These are phyloP conservation scores for Atkinsonella texensis DNA, from an alignment of 2,329 filamentous ascomycete genomes.

Conservation along the genomic window DNA sequence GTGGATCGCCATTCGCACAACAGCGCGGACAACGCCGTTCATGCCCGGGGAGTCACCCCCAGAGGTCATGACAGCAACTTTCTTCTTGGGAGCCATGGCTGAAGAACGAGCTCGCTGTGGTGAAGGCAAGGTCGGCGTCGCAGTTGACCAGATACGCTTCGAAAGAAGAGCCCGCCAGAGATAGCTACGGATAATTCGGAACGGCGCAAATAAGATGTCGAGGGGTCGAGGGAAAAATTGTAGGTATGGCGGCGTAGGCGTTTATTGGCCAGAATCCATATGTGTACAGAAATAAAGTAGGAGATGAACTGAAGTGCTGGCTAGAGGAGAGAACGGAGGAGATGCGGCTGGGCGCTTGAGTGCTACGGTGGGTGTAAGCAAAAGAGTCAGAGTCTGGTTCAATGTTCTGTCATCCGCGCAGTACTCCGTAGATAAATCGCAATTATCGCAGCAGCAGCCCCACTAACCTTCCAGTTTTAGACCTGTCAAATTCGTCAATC, in stretches of 20 bases:
- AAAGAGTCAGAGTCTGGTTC: too few relatives aligned
- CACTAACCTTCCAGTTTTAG: too few relatives aligned
- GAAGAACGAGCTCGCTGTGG: slow-evolving; percentile 8
- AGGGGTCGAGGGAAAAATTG: slow-evolving; percentile 18
- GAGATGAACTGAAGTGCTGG: too few relatives aligned
- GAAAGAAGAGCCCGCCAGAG: slow-evolving; percentile 15
- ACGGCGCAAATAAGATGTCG: slow-evolving; percentile 16
- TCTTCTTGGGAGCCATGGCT: slow-evolving; percentile 41
- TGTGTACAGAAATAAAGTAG: too few relatives aligned
- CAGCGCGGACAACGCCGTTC: slow-evolving; percentile 82
- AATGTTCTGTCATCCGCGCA: too few relatives aligned
- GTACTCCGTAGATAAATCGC: too few relatives aligned
- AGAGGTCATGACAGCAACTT: slow-evolving; percentile 86
- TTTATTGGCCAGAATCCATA: slow-evolving; percentile 9
- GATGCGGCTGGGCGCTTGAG: too few relatives aligned
- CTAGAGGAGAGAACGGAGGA: too few relatives aligned
- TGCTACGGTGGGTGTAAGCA: too few relatives aligned
- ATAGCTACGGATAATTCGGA: slow-evolving; percentile 16
- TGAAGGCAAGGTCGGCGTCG: slow-evolving; percentile 7
- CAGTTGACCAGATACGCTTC: slow-evolving; percentile 6
- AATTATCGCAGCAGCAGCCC: too few relatives aligned
- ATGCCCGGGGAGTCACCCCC: slow-evolving; percentile 92
- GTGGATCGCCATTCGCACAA: slow-evolving; percentile 84
- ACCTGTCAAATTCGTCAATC: too few relatives aligned
- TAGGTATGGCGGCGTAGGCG: slow-evolving; percentile 15